Conservation (phyloP, 1,284 basidiomycete genomes). For the Apiotrichum mycotoxinovorans region DNA sequence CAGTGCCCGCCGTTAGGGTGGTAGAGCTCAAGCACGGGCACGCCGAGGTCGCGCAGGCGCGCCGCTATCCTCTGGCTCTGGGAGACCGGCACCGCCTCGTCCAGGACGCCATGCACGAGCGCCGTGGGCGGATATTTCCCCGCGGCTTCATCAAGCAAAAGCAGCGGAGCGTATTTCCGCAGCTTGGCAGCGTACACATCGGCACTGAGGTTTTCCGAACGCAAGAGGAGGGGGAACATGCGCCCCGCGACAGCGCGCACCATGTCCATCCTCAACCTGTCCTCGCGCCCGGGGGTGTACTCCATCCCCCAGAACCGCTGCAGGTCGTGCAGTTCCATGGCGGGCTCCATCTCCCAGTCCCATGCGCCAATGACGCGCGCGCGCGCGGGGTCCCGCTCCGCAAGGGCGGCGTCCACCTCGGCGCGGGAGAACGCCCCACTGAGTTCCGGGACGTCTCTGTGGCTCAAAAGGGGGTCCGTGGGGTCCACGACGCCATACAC, state of each 20-base stretch:
- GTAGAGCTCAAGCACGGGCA: slow-evolving; percentile 15
- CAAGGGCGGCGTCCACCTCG: not conserved
- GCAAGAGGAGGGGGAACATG: too few species aligned
- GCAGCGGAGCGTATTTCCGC: not conserved
- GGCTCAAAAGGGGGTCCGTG: slow-evolving; percentile 5
- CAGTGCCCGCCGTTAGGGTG: slow-evolving; percentile 17
- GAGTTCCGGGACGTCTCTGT: not conserved
- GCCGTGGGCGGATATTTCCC: slow-evolving; percentile 28
- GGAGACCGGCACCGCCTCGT: slow-evolving; percentile 19
- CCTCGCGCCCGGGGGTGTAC: not conserved
- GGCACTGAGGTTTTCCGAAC: too few species aligned
- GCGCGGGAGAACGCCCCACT: slow-evolving; percentile 2
- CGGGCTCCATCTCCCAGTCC: slow-evolving; percentile 18
- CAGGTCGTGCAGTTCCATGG: slow-evolving; percentile 3
- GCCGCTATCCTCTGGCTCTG: slow-evolving; percentile 19
- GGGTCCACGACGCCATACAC: slow-evolving; percentile 27
- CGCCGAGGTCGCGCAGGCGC: slow-evolving; percentile 12
- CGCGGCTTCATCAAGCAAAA: not conserved
- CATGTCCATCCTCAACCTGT: not conserved
- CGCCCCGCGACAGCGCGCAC: too few species aligned
- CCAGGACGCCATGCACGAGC: slow-evolving; percentile 24
- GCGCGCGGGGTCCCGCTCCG: slow-evolving; percentile 10
- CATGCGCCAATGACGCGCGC: slow-evolving; percentile 14
- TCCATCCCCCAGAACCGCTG: not conserved
- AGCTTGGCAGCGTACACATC: slow-evolving; percentile 3